Percentiles rank a stretch among this genome's conserved stretches.
Conservation (phyloP, 2,329 filamentous ascomycete genomes). For the Aurifilum marmelostoma region DNA sequence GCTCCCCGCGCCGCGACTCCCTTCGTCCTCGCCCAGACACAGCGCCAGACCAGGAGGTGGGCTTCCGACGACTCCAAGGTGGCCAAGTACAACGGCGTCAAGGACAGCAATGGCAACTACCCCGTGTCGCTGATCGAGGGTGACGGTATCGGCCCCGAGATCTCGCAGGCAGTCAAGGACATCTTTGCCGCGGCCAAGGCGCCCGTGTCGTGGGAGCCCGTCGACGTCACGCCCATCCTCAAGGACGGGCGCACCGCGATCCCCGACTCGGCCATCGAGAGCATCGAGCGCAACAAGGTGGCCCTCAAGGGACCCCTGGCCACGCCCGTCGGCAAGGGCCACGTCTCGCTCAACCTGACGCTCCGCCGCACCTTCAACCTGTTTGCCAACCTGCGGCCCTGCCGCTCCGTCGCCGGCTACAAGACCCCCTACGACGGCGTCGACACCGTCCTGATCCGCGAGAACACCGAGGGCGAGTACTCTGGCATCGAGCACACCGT, state of each 20-base stretch:
- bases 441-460: conserved; percentile 95
- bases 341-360: conserved; percentile 98
- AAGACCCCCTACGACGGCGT: conserved; percentile 98
- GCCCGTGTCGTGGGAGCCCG: conserved; percentile 94
- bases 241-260: conserved; percentile 97
- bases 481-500: conserved; percentile 34
- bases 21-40: conserved; percentile 43
- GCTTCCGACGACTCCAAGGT: conserved; percentile 70
- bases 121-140: conserved; percentile 97
- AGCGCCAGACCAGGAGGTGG: conserved; percentile 62
- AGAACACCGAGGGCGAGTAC: conserved; percentile 59
- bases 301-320: conserved; percentile 97
- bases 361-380: conserved; percentile 99
- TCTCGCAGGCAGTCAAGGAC: conserved; percentile 96
- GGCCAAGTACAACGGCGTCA: conserved; percentile 90
- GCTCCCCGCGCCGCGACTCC: conserved; percentile 54
- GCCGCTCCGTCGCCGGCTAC: conserved; percentile 94
- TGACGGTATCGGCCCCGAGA: conserved; percentile 98
- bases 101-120: conserved; percentile 92
- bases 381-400: conserved; percentile 98
- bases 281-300: conserved; percentile 93
- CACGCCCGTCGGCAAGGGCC: conserved; percentile 96
- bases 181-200: conserved; percentile 94
- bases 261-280: conserved; percentile 88
- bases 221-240: conserved; percentile 91